Percentiles rank a stretch among this genome's conserved stretches.
Conservation (phyloP, 2,329 filamentous ascomycete species). For the Thelonectria rubi region DNA sequence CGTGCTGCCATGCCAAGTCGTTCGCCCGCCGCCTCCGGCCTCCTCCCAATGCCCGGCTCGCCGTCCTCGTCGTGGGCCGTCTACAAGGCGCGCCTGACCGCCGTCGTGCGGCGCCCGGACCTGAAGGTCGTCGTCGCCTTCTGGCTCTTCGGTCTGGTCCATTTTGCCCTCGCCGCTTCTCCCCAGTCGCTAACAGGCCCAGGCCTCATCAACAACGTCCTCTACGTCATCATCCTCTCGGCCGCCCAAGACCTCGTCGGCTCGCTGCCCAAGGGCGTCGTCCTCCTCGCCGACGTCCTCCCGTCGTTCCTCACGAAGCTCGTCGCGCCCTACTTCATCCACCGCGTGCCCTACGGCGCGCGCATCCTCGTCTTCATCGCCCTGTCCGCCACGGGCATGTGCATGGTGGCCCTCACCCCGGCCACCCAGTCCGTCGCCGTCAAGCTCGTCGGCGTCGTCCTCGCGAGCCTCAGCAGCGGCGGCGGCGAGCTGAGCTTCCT, state of each 20-base stretch:
- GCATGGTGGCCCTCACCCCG: constrained; percentile 84
- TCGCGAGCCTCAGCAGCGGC: constrained; percentile 87
- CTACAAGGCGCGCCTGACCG: constrained; percentile 72
- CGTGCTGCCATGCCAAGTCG: constrained; percentile 46
- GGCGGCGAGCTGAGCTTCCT: constrained; percentile 92
- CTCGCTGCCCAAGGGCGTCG: constrained; percentile 88
- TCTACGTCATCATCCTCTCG: constrained; percentile 96
- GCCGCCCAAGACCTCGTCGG: constrained; percentile 96
- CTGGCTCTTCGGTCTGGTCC: constrained; percentile 84
- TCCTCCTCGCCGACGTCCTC: constrained; percentile 91
- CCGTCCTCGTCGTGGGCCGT: constrained; percentile 76
- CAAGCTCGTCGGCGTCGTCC: constrained; percentile 83
- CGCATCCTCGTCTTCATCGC: constrained; percentile 79
- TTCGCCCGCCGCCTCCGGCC: constrained; percentile 54
- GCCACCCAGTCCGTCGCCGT: constrained; percentile 69
- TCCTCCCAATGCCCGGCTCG: constrained; percentile 67
- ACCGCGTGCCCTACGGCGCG: constrained; percentile 79
- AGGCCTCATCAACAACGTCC: constrained; percentile 87
- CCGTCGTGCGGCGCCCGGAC: constrained; percentile 73
- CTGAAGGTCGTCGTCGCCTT: constrained; percentile 80
- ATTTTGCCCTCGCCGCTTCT: accelerated
- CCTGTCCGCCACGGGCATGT: constrained; percentile 85
- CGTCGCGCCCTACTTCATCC: constrained; percentile 91
- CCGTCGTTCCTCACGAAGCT: constrained; percentile 91
- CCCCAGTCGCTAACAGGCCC: constrained; percentile 20